A percentile compares a stretch with the other conserved stretches of the same genome.
Conservation (phyloP, 495 filamentous ascomycete species). For the Annulohypoxylon bovei region DNA sequence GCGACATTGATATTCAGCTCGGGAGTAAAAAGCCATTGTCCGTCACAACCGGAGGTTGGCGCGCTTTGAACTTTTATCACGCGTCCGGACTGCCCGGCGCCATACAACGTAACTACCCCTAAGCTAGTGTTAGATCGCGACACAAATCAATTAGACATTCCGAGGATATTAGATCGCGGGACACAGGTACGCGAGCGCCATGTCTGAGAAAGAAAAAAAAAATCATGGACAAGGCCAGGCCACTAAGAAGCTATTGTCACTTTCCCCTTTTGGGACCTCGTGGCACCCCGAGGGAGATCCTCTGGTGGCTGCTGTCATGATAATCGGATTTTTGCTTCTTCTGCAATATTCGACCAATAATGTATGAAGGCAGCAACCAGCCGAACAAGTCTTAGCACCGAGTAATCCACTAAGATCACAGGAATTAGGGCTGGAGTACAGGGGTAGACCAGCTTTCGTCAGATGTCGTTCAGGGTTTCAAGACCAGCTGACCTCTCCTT, state of each 20-base stretch:
- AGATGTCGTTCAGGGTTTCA: constrained; percentile 41
- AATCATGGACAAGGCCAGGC: not conserved
- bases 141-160: constrained; percentile 28
- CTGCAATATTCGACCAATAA: constrained; percentile 32
- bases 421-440: constrained; percentile 43
- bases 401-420: constrained; percentile 22
- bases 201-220: constrained; percentile 23
- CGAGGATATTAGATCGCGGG: constrained; percentile 2
- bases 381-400: constrained; percentile 31
- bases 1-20: constrained; percentile 21
- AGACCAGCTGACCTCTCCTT: constrained; percentile 40
- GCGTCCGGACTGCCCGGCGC: constrained; percentile 31
- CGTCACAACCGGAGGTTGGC: constrained; percentile 7
- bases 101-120: constrained; percentile 9
- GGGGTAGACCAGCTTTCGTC: constrained; percentile 39
- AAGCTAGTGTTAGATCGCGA: constrained; percentile 20
- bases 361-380: constrained; percentile 13
- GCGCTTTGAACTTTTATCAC: constrained; percentile 15
- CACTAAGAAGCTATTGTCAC: constrained; percentile 10
- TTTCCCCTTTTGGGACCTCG: constrained; percentile 17
- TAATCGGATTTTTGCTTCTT: constrained; percentile 23
- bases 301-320: constrained; percentile 27
- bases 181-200: constrained; percentile 27
- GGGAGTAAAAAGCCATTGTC: constrained; percentile 12
- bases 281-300: constrained; percentile 31